phyloP scores from a whole-genome alignment of 495 filamentous ascomycete genomes.

The Pseudomonodictys pantanalensis region DNA sequence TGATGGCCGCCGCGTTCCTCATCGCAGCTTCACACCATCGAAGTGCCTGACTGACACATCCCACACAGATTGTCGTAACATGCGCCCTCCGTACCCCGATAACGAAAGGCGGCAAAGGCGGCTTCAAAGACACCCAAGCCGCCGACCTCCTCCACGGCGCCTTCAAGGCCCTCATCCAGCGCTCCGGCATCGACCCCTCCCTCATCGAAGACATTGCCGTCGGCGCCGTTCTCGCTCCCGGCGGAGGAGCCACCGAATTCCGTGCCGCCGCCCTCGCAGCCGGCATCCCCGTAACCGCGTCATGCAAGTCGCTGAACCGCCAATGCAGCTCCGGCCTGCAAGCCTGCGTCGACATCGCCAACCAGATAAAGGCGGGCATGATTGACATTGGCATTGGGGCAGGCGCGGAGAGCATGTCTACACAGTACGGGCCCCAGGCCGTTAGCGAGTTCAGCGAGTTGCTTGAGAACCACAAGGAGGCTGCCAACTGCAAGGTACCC shows the following conservation, averaged over 20 bases:
- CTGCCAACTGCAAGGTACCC: constrained; percentile 94
- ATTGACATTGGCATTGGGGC: constrained; percentile 94
- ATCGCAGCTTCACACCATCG: not conserved
- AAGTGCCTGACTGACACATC: not conserved
- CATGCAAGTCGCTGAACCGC: constrained; percentile 81
- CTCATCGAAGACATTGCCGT: constrained; percentile 91
- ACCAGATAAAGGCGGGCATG: constrained; percentile 83
- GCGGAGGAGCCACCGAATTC: constrained; percentile 95
- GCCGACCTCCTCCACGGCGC: constrained; percentile 83
- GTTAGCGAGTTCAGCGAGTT: constrained; percentile 94
- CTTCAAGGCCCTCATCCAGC: constrained; percentile 73
- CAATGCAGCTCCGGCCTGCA: constrained; percentile 90
- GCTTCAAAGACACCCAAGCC: constrained; percentile 89
- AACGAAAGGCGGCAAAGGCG: constrained; percentile 88
- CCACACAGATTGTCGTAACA: constrained; percentile 77
- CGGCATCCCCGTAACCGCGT: constrained; percentile 79
- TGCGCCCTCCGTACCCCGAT: constrained; percentile 87
- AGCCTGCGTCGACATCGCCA: constrained; percentile 88
- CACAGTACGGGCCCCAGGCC: constrained; percentile 86
- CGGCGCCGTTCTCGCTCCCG: constrained; percentile 85
- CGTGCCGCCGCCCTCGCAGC: constrained; percentile 87
- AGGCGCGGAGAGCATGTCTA: constrained; percentile 96
- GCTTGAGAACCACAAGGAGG: constrained; percentile 75
- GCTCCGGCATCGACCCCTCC: constrained; percentile 78
- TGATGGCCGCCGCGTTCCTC: not conserved